Base-by-base conservation (phyloP, 192 early-diverging fungal species). In the Entomortierella chlamydospora region DNA sequence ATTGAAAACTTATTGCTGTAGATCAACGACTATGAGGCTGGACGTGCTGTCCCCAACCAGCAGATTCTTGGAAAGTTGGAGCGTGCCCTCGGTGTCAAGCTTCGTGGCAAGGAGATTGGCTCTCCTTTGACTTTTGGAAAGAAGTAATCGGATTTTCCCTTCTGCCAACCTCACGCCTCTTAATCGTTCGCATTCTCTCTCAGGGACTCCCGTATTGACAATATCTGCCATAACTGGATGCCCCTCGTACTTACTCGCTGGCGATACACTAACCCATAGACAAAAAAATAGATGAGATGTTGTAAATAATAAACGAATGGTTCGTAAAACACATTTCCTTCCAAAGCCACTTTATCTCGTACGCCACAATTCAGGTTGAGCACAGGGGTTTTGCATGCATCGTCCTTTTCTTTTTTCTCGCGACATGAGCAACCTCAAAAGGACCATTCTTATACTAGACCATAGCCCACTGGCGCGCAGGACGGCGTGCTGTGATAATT, bases 1-100 rank as follows among this genome's bases (percentile, higher is more conserved):
- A 57, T 51, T 52, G 12, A 47, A 42, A 10, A 47, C 54, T 23
- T 20, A 29, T 29, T 55, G 28, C 4, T 30, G 13, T 57, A 88
- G 87, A 89, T 98, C 31, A 90, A 91, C 72, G 97, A 97, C 78
- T 99, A 97, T 71, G 97, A 99, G 84, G 81, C 85, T 63, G 93
- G 94, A 5, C 88, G 89, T 76, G 91, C 91, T 34, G 92, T 94
- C 66, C 96, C 95, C 57, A 96, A 95, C 85, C 96, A 95, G 81
- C 93, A 96, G 83, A 83, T 97, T 54, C 86, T 99, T 29, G 87
- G 84, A 28, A 97, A 96, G 83, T 82, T 99, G 82, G 97, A 99
- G 87, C 86, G 94, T 31, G 90, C 85, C 22, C 83, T 99, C 43
- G 95, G 91, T 45, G 88, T 99, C 57, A 99, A 95, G 87, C 82